Base-by-base conservation (phyloP, 2,329 filamentous ascomycete species). In the Venturia nashicola region DNA sequence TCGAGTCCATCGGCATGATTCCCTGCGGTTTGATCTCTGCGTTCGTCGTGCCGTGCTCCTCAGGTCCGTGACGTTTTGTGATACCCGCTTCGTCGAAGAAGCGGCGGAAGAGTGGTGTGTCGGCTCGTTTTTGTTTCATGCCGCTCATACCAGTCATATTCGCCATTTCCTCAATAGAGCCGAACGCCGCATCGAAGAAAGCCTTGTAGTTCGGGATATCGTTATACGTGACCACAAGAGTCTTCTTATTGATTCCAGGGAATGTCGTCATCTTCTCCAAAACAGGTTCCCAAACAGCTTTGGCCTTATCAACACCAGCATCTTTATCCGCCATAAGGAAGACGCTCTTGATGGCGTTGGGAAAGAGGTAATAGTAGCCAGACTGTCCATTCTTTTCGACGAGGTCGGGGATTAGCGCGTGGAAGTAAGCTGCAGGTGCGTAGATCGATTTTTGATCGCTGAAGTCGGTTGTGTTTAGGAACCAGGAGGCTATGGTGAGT, bases 361-460 rank as follows among this genome's bases (percentile, higher is more conserved):
- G 63, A n/a, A 46, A 65, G 59, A 65, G 42, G 46, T 48, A 62
- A 48, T 59, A 62, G n/a, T 62, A 63, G n/a, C 60, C 61, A 6
- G 23, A 39, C 12, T 65, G 39, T 36, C 64, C 64, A 32, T 57
- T 36, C 39, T 64, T 60, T 12, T 55, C 61, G 27, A 32, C 54
- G n/a, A 65, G 43, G 18, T 65, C 64, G 3, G 64, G 64, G 14
- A 65, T 43, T 5, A n/a, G 34, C n/a, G 48, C 55, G 23, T 57
- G 60, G n/a, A 65, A 43, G 44, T 59, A 48, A 6, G 64, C 64
- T 11, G 61, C 61, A 2, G 64, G 42, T 43, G 64, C 54, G 27
- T 40, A 65, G 12, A 63, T 57, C 20, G 60, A 65, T 16, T 55
- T 51, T 9, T 43, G 20, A 23, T 57, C 51, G 18, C 43, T 34